These are phyloP conservation scores for Pleurotus citrinopileatus DNA, from an alignment of 768 basidiomycete species.

Conservation along the genomic window DNA sequence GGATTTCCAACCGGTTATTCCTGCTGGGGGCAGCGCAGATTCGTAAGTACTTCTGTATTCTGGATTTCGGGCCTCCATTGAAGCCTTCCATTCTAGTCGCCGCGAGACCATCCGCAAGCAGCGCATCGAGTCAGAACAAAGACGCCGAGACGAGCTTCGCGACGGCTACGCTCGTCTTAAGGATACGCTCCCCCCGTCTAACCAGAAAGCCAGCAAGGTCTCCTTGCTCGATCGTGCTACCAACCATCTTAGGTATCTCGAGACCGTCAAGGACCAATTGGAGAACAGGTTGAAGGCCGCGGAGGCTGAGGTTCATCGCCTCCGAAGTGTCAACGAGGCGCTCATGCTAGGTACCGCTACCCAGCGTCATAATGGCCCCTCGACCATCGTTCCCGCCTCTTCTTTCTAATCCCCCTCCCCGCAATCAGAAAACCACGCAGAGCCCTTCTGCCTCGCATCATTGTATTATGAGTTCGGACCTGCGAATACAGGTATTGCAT, in stretches of 20 bases:
- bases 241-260: conserved; percentile 83
- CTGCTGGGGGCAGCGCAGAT: conserved; percentile 46
- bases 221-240: conserved; percentile 87
- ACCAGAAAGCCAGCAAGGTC: conserved; percentile 93
- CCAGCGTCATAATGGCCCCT: conserved; percentile 59
- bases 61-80: neutral
- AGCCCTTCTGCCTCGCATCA: conserved; percentile 29
- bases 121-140: conserved; percentile 92
- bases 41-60: conserved; percentile 32
- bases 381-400: conserved; percentile 40
- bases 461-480: conserved; percentile 30
- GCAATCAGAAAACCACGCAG: conserved; percentile 25
- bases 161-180: conserved; percentile 91
- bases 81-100: conserved; percentile 39
- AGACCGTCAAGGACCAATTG: conserved; percentile 72
- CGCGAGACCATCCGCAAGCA: conserved; percentile 90
- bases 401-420: conserved; percentile 39
- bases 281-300: conserved; percentile 76
- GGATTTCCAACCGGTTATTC: conserved; percentile 59
- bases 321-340: conserved; percentile 78
- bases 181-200: conserved; percentile 84
- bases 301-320: conserved; percentile 77
- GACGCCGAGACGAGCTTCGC: conserved; percentile 88
- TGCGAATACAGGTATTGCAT: conserved; percentile 19
- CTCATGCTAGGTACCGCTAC: conserved; percentile 84